Conservation (phyloP, 1,139 yeast species). For the Suhomyces choctaworum region DNA sequence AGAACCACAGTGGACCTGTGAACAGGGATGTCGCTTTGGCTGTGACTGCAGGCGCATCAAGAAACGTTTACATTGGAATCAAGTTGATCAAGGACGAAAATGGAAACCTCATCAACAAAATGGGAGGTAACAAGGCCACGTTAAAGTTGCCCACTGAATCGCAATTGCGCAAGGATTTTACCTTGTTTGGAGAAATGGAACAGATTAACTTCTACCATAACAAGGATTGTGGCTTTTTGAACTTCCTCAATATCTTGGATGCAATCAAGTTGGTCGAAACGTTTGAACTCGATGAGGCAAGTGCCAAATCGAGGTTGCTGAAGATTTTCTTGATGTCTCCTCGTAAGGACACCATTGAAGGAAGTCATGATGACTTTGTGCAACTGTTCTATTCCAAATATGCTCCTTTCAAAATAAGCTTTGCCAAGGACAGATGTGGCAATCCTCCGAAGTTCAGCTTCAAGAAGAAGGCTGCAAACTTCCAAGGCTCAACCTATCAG, state of each 20-base stretch:
- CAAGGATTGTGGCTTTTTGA: slow-evolving; percentile 48
- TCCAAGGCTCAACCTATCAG: slow-evolving; percentile 17
- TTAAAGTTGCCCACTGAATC: slow-evolving; percentile 30
- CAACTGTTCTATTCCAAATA: slow-evolving; percentile 16
- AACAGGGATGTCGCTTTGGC: slow-evolving; percentile 42
- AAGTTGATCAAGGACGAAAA: slow-evolving; percentile 14
- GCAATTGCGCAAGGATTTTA: slow-evolving; percentile 37
- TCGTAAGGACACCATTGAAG: slow-evolving; percentile 5
- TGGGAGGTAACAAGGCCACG: slow-evolving; percentile 2
- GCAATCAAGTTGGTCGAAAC: slow-evolving; percentile 20
- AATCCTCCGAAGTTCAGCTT: slow-evolving; percentile 48
- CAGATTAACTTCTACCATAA: slow-evolving; percentile 49
- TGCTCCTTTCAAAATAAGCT: slow-evolving; percentile 54
- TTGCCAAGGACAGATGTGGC: slow-evolving; percentile 52
- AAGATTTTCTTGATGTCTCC: slow-evolving; percentile 6
- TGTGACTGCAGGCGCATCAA: slow-evolving; percentile 50
- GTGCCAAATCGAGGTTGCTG: slow-evolving; percentile 12
- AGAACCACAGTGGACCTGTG: slow-evolving; percentile 44
- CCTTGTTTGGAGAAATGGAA: slow-evolving; percentile 44
- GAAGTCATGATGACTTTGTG: slow-evolving; percentile 3
- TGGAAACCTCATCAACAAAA: slow-evolving; percentile 5
- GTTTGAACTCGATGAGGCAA: slow-evolving; percentile 14
- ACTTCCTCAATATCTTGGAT: slow-evolving; percentile 42
- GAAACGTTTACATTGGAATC: slow-evolving; percentile 50
- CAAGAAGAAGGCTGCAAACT: slow-evolving; percentile 29